Conservation (phyloP, 225 moss, liverwort and hornwort genomes). For the Sphagnum contortum region DNA sequence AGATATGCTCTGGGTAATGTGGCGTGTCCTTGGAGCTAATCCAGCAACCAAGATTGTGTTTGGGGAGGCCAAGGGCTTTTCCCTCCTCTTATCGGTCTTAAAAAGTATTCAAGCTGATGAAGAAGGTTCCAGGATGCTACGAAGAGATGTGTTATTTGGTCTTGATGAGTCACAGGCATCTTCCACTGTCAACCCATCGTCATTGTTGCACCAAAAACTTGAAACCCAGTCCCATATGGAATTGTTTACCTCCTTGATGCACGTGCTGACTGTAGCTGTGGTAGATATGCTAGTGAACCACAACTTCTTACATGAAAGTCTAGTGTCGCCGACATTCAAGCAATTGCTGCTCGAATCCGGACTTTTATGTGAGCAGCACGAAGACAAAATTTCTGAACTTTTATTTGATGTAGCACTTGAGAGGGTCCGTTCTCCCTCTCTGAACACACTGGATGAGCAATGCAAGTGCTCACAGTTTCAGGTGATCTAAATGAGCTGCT, state of each 20-base stretch:
- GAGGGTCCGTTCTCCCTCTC: constrained; percentile 48
- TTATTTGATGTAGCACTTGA: constrained; percentile 86
- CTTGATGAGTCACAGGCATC: constrained; percentile 40
- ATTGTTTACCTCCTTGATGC: constrained; percentile 66
- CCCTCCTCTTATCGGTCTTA: constrained; percentile 60
- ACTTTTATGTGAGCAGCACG: constrained; percentile 54
- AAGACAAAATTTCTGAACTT: constrained; percentile 59
- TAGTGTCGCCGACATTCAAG: constrained; percentile 58
- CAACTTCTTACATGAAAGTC: constrained; percentile 52
- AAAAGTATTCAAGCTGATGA: constrained; percentile 56
- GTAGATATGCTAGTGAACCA: constrained; percentile 58
- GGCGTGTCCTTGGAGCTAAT: constrained; percentile 72
- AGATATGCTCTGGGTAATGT: constrained; percentile 81
- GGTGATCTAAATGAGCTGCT: too few species aligned
- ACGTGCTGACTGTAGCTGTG: constrained; percentile 67
- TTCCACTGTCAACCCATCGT: constrained; percentile 7
- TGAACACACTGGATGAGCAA: constrained; percentile 39
- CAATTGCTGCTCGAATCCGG: constrained; percentile 44
- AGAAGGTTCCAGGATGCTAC: constrained; percentile 6
- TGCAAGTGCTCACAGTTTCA: too few species aligned
- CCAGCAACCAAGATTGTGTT: constrained; percentile 57
- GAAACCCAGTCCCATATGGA: constrained; percentile 28
- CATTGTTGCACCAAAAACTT: too few species aligned
- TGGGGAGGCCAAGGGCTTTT: constrained; percentile 81
- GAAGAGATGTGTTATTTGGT: constrained; percentile 11